These are phyloP conservation scores for Santalum album DNA, from an alignment of 164 flowering plant species.

Conservation along the genomic window DNA sequence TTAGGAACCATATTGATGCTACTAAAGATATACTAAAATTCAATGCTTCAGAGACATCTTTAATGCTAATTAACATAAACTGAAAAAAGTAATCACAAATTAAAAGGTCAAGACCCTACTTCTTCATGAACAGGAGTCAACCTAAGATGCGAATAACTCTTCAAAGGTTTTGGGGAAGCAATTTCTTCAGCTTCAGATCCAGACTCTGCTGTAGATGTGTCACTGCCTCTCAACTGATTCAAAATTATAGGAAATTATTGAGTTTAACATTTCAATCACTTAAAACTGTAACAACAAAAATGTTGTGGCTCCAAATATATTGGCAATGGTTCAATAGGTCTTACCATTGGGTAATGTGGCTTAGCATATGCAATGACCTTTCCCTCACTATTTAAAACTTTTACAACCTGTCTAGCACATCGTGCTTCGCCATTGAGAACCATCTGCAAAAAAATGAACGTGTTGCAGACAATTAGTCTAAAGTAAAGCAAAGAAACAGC, in stretches of 20 bases:
- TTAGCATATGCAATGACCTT: slow-evolving; percentile 78
- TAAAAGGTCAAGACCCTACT: slow-evolving; percentile 23
- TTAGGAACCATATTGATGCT: too few species aligned
- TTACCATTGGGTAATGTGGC: slow-evolving; percentile 59
- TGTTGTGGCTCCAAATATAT: neutral
- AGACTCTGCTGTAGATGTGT: slow-evolving; percentile 90
- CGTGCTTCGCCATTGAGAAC: slow-evolving; percentile 56
- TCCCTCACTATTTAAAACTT: slow-evolving; percentile 70
- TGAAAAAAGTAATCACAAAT: neutral
- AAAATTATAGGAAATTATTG: neutral
- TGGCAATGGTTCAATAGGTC: neutral
- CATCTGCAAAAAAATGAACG: slow-evolving; percentile 22
- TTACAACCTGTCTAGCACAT: slow-evolving; percentile 65
- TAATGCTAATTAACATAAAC: too few species aligned
- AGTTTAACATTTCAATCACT: neutral
- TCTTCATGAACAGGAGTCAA: slow-evolving; percentile 94
- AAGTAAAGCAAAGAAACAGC: neutral
- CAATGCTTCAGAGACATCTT: too few species aligned
- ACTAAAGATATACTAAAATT: too few species aligned
- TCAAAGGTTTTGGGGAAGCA: slow-evolving; percentile 60
- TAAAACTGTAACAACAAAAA: neutral
- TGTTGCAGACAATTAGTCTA: neutral
- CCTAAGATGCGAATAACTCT: slow-evolving; percentile 51
- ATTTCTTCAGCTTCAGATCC: slow-evolving; percentile 97
- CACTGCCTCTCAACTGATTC: slow-evolving; percentile 70